Base-by-base conservation (phyloP, 2,329 filamentous ascomycete species). In the Myrmaecium sp. region DNA sequence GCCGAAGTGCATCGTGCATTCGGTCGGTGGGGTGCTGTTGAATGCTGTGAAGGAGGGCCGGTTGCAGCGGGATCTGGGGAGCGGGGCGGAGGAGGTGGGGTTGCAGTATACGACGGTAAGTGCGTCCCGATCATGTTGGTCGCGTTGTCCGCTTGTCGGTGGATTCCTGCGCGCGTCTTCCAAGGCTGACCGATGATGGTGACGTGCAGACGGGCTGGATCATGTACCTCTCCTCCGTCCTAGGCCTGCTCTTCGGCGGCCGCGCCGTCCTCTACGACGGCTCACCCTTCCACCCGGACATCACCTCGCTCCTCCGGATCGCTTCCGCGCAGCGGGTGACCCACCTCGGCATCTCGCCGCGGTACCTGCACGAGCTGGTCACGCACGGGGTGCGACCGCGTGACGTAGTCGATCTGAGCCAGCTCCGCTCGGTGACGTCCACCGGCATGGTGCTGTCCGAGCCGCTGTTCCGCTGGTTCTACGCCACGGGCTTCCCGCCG, bases 1-100 rank as follows among this genome's bases (percentile, higher is more conserved):
- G 12, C 82, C 82, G 8, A 91, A 91, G 43, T 83, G 79, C 32
- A 89, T 91, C 35, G 78, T 86, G 3, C 82, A 92, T 46, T 74
- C 70, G 2, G 64, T 69, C 1, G 77, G 77, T 3, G 73, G 74
- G 0, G 53, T 68, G 2, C 47, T 79, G 16, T 34, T 81, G 35
- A 78, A 51, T 25, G 43, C 46, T 2, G 49, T 47, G 21, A 74
- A 84, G 43, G 81, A 91, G 45, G 57, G 54, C 1, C 49, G 44
- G 13, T 41, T 74, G 13, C 66, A 74, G 36, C 47, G 55, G 5
- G 54, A 64, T 25, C 38, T 60, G 21, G 18, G 18, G n/a, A n/a
- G n/a, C n/a, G 46, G 47, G 0, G 43, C 58, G 0, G 44, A 55
- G 1, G 59, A 46, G 10, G 55, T 60, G 0, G 43, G 52, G 6